A percentile compares a stretch with the other conserved stretches of the same genome.
Conservation (phyloP, 2,329 filamentous ascomycete species). For the Microcyclosporella mali region DNA sequence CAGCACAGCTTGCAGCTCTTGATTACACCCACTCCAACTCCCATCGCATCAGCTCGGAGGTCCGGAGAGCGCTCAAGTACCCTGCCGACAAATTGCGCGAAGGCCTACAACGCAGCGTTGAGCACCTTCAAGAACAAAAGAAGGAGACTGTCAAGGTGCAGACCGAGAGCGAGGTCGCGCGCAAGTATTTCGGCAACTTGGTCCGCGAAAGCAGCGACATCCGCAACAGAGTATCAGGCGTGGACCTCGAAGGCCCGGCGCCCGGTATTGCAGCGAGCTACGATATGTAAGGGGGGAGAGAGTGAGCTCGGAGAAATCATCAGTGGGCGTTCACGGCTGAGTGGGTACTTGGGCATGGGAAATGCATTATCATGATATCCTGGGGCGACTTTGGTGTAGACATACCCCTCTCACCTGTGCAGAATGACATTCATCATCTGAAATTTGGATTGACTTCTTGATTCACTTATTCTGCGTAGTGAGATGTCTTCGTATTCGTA, state of each 20-base stretch:
- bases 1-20: constrained; percentile 68
- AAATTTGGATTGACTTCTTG: not conserved
- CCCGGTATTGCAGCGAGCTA: constrained; percentile 37
- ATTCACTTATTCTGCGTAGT: not conserved
- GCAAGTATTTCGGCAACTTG: constrained; percentile 85
- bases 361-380: constrained; percentile 1
- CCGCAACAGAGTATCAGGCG: constrained; percentile 43
- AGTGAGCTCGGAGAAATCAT: constrained; percentile 3
- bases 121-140: constrained; percentile 70
- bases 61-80: constrained; percentile 80
- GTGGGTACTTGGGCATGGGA: not conserved
- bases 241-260: constrained; percentile 49
- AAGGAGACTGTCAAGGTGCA: constrained; percentile 78
- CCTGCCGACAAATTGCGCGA: constrained; percentile 82
- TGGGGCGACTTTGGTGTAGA: not conserved
- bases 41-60: constrained; percentile 72
- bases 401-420: not conserved
- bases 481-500: no score
- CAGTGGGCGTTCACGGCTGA: constrained; percentile 2
- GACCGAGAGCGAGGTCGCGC: constrained; percentile 75
- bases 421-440: no score
- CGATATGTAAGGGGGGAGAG: constrained; percentile 18
- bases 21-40: constrained; percentile 93
- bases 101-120: constrained; percentile 74
- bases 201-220: constrained; percentile 56